Conservation (phyloP, 169 alveolate species). For the Plasmodium knowlesi region DNA sequence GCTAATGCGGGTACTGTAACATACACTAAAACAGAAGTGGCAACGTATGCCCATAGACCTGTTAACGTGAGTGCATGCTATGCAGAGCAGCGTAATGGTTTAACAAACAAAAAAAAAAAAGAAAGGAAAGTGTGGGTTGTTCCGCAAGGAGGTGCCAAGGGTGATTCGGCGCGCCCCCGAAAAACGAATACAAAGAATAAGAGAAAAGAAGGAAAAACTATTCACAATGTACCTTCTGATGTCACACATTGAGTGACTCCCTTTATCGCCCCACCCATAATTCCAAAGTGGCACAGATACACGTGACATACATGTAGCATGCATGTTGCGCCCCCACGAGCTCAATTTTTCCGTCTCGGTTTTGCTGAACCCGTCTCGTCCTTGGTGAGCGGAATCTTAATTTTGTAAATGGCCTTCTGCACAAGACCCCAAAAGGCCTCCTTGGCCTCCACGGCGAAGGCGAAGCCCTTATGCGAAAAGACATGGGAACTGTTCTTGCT, state of each 20-base stretch:
- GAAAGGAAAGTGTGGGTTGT: not conserved
- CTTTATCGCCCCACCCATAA: not conserved
- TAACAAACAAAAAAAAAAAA: not conserved
- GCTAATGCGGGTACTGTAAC: not conserved
- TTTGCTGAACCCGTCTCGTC: not conserved
- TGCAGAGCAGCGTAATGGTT: not conserved
- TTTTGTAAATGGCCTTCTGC: conserved; percentile 80
- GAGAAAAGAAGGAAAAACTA: not conserved
- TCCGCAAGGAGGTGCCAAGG: not conserved
- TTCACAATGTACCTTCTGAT: not conserved
- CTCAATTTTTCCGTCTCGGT: not conserved
- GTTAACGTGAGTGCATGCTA: not conserved
- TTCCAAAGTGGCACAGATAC: not conserved
- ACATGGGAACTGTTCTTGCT: conserved; percentile 27
- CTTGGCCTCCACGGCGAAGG: conserved; percentile 81
- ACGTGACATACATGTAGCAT: not conserved
- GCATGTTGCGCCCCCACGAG: not conserved
- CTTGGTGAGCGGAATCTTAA: conserved; percentile 59
- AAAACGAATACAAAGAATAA: not conserved
- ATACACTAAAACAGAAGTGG: not conserved
- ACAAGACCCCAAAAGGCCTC: conserved; percentile 78
- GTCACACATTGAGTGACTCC: not conserved
- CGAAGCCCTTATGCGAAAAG: conserved; percentile 73
- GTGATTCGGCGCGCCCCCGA: not conserved
- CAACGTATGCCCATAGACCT: not conserved